These are phyloP conservation scores for Fusarium abutilonis DNA, from an alignment of 2,329 filamentous ascomycete genomes.

Conservation along the genomic window DNA sequence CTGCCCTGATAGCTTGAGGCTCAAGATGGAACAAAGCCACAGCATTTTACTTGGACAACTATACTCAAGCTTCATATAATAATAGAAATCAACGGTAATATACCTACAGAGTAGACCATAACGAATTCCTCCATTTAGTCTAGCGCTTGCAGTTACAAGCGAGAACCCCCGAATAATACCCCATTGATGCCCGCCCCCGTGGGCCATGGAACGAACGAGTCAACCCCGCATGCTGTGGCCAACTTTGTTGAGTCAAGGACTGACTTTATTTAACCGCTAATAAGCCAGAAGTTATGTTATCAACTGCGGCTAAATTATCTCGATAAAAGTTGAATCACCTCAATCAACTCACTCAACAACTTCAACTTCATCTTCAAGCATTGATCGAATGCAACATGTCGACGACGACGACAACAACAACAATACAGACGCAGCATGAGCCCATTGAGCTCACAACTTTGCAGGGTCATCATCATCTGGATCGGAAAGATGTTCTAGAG, in stretches of 20 bases:
- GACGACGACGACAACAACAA: no score
- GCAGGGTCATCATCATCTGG: not conserved
- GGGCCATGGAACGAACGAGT: not conserved
- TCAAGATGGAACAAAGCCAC: no score
- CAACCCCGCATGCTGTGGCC: not conserved
- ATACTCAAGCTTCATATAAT: no score
- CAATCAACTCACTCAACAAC: no score
- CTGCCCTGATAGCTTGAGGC: no score
- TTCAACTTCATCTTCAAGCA: not conserved
- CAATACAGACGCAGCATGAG: constrained; percentile 20
- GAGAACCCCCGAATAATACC: not conserved
- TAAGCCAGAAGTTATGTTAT: not conserved
- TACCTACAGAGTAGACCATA: no score
- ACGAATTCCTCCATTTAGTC: not conserved
- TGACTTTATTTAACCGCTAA: not conserved
- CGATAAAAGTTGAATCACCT: not conserved
- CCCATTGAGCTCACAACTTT: constrained; percentile 23
- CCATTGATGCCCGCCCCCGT: not conserved
- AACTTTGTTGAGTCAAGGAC: not conserved
- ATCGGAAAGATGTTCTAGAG: constrained; percentile 12
- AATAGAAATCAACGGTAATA: no score
- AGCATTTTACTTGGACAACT: no score
- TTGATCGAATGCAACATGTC: constrained; percentile 14
- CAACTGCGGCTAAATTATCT: not conserved
- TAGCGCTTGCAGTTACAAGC: not conserved